Conservation (phyloP, 1,284 basidiomycete genomes). For the Kalmanozyma brasiliensis region DNA sequence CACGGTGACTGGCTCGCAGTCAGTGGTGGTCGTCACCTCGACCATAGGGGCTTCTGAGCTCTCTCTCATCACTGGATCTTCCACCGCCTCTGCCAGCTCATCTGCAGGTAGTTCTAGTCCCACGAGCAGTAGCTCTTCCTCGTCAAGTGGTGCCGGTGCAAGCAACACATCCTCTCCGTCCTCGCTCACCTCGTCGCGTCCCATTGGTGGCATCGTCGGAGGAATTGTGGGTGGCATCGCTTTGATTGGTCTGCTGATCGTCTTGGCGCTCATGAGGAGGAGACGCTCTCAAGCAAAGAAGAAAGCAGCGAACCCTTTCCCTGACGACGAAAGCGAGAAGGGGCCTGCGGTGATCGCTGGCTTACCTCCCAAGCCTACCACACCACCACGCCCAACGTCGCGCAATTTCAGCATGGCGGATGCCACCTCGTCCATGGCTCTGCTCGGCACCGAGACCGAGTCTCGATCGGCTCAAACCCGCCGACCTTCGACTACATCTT, state of each 20-base stretch:
- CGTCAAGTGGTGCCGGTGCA: slow-evolving; percentile 1
- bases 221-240: slow-evolving; percentile 27
- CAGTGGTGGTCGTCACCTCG: slow-evolving; percentile 33
- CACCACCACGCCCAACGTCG: slow-evolving; percentile 17
- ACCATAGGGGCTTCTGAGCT: slow-evolving; percentile 25
- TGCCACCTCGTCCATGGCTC: slow-evolving; percentile 19
- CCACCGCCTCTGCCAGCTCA: neutral
- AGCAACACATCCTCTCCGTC: slow-evolving; percentile 8
- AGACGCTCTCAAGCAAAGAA: slow-evolving; percentile 24
- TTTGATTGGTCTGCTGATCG: slow-evolving; percentile 14
- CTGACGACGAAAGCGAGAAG: slow-evolving; percentile 20
- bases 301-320: slow-evolving; percentile 26
- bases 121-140: slow-evolving; percentile 2
- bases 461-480: slow-evolving; percentile 20
- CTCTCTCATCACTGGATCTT: slow-evolving; percentile 5
- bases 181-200: slow-evolving; percentile 4
- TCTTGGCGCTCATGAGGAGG: slow-evolving; percentile 15
- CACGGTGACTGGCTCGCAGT: slow-evolving; percentile 30
- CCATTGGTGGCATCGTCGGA: slow-evolving; percentile 32
- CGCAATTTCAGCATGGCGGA: slow-evolving; percentile 32
- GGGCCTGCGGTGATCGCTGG: slow-evolving; percentile 33
- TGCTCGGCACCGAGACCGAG: slow-evolving; percentile 17
- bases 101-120: slow-evolving; percentile 1
- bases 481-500: slow-evolving; percentile 27
- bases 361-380: slow-evolving; percentile 25